Conservation (phyloP, 441 rosid genomes). For the Brassica balearica region DNA sequence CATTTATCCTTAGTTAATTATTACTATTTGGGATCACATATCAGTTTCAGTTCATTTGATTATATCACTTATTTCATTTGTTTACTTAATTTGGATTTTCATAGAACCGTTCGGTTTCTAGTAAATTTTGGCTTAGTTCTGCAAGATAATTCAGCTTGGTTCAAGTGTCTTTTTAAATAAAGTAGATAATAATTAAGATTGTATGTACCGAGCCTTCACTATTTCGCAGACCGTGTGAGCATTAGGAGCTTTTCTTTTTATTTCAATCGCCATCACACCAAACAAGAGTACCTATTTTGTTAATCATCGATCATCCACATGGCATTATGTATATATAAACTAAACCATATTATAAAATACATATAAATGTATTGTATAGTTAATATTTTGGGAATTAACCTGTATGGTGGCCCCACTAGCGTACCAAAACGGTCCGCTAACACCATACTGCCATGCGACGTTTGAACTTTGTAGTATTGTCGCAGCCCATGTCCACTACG, state of each 20-base stretch:
- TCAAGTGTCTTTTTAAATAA: slow-evolving; percentile 1
- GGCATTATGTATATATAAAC: slow-evolving; percentile 20
- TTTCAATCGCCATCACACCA: slow-evolving; percentile 96
- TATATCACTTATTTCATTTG: not conserved
- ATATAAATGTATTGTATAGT: not conserved
- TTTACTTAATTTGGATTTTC: not conserved
- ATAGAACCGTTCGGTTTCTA: not conserved
- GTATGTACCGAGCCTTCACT: slow-evolving; percentile 80
- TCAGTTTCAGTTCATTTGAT: not conserved
- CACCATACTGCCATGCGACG: slow-evolving; percentile 94
- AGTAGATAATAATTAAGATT: not conserved
- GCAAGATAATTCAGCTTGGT: not conserved
- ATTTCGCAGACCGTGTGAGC: slow-evolving; percentile 97
- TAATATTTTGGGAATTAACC: slow-evolving; percentile 33
- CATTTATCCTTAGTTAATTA: not conserved
- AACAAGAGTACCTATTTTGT: slow-evolving; percentile 73
- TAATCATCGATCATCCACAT: slow-evolving; percentile 8
- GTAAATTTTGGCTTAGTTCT: not conserved
- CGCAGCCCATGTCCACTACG: slow-evolving; percentile 98
- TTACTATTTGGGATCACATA: not conserved
- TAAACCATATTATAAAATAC: slow-evolving; percentile 25
- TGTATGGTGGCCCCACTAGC: slow-evolving; percentile 96
- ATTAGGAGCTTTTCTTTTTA: slow-evolving; percentile 92
- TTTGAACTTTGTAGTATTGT: slow-evolving; percentile 95
- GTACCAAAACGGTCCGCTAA: slow-evolving; percentile 98